phyloP scores from a whole-genome alignment of 192 early-diverging fungal genomes.

The Pilaira anomala region DNA sequence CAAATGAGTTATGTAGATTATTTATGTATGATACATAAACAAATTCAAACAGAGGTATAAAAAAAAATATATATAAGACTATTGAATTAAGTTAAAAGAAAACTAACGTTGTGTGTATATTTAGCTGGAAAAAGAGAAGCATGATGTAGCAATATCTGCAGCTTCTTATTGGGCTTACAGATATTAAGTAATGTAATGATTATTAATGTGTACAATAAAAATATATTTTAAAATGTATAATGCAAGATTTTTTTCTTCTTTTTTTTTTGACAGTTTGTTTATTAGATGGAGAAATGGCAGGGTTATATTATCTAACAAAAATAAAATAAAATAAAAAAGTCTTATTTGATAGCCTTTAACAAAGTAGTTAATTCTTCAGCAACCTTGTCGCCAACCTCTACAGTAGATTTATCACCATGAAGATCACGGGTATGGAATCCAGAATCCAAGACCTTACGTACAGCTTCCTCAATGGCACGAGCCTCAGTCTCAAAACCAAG shows the following conservation, averaged over 20 bases:
- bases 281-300: too few relatives aligned
- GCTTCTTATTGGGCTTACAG: constrained; percentile 27
- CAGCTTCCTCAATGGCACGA: constrained; percentile 87
- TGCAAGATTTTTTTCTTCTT: too few relatives aligned
- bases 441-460: constrained; percentile 83
- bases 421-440: constrained; percentile 89
- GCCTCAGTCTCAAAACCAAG: constrained; percentile 89
- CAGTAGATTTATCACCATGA: constrained; percentile 79
- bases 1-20: constrained; percentile 93
- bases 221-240: neutral
- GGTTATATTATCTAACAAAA: too few relatives aligned
- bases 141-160: constrained; percentile 10
- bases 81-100: neutral
- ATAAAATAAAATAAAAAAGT: too few relatives aligned
- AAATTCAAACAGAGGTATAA: constrained; percentile 73
- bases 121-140: constrained; percentile 20
- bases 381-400: constrained; percentile 91
- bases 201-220: neutral
- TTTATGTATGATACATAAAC: constrained; percentile 82
- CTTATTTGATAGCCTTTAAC: constrained; percentile 41
- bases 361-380: constrained; percentile 62
- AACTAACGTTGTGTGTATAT: neutral
- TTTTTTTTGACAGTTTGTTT: too few relatives aligned
- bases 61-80: neutral
- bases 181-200: constrained; percentile 1